Evolutionary conservation across 345 rosid species (phyloP), one percentile per base, ranked within the genome.

Genomic region (thale cress (Arabidopsis thaliana)): DNA sequence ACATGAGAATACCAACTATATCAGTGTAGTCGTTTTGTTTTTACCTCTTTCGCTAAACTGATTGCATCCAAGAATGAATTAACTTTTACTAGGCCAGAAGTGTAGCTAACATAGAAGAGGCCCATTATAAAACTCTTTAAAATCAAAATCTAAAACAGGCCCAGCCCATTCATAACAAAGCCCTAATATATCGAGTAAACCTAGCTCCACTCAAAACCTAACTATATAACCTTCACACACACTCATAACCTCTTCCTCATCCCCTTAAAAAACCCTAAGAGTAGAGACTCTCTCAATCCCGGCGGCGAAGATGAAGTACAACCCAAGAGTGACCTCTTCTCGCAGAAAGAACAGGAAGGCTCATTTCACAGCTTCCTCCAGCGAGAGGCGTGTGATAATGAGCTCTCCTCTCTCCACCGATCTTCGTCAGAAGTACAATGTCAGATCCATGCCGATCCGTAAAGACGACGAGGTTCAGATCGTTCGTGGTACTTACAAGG

Each of bases 381-480:
- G 91, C 65, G 84, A 88, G 48, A 83, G 96, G 32, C 93, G 96
- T 14, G 79, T 90, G 13, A 69, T 90, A 37, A 90, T 90, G 96
- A 88, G 93, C 78, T 85, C 96, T 0, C 82, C 93, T 0, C 85
- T 90, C 38, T 88, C 96, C 5, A 14, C 83, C 32, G 96, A 90
- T 41, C 87, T 90, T 6, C 91, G 96, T 14, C 83, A 83, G 83
- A 90, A 90, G 83, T 83, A 90, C 89, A 90, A 84, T 76, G 93
- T 90, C 16, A 73, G 93, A 72, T 90, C 96, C 28, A 87, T 90
- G 89, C 93, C 93, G 22, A 82, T 88, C 7, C 91, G 93, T 50
- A 90, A 90, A 65, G 96, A 90, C 79, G 96, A 90, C 59, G 96
- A 90, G 82, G 93, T 90, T 0, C 93, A 86, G 85, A 84, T 90